Base-by-base conservation (phyloP, 2,329 filamentous ascomycete genomes). In the Ceratocystis diversiconidia region DNA sequence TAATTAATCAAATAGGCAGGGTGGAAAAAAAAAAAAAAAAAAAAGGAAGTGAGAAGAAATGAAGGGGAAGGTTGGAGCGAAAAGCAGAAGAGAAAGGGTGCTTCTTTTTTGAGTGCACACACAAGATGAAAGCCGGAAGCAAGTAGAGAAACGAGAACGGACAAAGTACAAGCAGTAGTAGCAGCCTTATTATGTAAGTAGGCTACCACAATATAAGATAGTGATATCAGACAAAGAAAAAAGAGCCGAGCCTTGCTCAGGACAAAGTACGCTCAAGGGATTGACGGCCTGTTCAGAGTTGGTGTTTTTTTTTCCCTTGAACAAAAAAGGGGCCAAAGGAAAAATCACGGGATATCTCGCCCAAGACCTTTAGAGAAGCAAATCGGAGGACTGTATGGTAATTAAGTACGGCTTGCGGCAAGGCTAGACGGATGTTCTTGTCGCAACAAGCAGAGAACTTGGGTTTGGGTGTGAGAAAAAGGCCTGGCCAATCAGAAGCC, bases 401-500 rank as follows among this genome's bases (percentile, higher is more conserved):
- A 25, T 22, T 3, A 19, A 22, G 48, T 52, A 25, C 3, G 25
- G 22, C 19, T 52, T 52, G 36, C 22, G 5, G 48, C 48, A 52
- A 52, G 48, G 48, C 48, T 52, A 15, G 46, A 10, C 15, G 48
- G 22, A 17, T 52, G 48, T 48, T 48, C 46, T 30, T 36, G 55
- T 59, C 28, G 55, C 55, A 59, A n/a, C 28, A n/a, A 59, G 52
- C 25, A 12, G 30, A 25, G 10, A 57, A 30, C 12, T 15, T 30
- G 17, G 5, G 36, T n/a, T 32, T 36, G 28, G 15, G 55, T 59
- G 28, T 59, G 22, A 6, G 10, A 28, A 25, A 50, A 28, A 25
- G 25, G 25, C 43, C 52, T 30, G 57, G 30, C 63, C 63, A 67
- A 67, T 67, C 43, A 67, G 32, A 65, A 60, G 48, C 52, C 36